Percentiles rank a stretch among this genome's conserved stretches.
Conservation (phyloP, 768 basidiomycete genomes). For the Paxillus rubicundulus region DNA sequence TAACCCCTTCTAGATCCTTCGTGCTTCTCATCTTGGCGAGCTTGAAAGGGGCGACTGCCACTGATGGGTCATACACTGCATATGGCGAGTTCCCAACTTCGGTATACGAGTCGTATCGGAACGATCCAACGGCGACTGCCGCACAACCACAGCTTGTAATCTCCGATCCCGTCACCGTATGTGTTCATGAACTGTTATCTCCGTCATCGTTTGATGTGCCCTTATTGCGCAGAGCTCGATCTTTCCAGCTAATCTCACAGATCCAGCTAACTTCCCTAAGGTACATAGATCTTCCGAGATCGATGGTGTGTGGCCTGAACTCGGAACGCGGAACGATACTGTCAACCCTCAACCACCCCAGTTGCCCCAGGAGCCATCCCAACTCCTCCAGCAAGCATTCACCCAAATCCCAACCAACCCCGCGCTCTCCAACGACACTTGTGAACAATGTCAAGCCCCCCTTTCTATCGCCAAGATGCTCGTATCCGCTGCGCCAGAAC, state of each 20-base stretch:
- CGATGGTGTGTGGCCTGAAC: neutral
- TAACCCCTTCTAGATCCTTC: slow-evolving; percentile 9
- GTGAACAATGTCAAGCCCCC: slow-evolving; percentile 39
- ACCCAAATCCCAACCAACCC: slow-evolving; percentile 39
- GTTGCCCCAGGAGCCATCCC: slow-evolving; percentile 28
- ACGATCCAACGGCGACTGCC: slow-evolving; percentile 64
- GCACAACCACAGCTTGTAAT: slow-evolving; percentile 71
- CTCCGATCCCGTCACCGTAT: slow-evolving; percentile 62
- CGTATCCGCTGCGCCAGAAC: slow-evolving; percentile 39
- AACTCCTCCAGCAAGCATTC: slow-evolving; percentile 40
- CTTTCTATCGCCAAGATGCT: slow-evolving; percentile 43
- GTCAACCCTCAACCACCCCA: slow-evolving; percentile 46
- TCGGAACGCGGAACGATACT: slow-evolving; percentile 30
- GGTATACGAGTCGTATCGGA: slow-evolving; percentile 60
- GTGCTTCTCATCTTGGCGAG: slow-evolving; percentile 11
- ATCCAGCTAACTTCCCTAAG: slow-evolving; percentile 57
- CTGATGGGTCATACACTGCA: slow-evolving; percentile 41
- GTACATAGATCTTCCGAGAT: slow-evolving; percentile 14
- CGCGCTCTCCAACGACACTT: slow-evolving; percentile 34
- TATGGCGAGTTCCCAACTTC: slow-evolving; percentile 64
- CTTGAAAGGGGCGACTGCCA: slow-evolving; percentile 1
- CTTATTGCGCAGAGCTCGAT: slow-evolving; percentile 41
- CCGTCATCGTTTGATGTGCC: neutral
- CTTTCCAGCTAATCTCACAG: slow-evolving; percentile 59
- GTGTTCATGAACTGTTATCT: slow-evolving; percentile 11